Evolutionary conservation across 1,284 basidiomycete genomes (phyloP).

Genomic region (Volvariella volvacea): DNA sequence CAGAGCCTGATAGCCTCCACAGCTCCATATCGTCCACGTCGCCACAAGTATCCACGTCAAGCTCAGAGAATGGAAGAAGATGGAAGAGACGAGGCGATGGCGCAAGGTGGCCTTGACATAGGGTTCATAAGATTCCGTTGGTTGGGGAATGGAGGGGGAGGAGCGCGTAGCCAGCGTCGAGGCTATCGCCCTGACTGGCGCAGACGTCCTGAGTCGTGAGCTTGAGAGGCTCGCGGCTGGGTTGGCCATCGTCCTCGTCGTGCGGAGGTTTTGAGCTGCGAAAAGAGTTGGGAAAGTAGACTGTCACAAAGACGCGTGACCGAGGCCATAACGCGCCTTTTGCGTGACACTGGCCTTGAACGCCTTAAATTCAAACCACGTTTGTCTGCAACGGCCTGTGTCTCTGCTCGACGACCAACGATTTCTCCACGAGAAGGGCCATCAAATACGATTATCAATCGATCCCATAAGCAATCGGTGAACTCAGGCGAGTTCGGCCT

Average conservation of each 20-base stretch:
- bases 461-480: no score
- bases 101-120: slow-evolving; percentile 49
- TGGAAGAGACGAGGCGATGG: slow-evolving; percentile 44
- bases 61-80: slow-evolving; percentile 43
- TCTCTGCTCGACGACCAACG: no score
- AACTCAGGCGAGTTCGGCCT: no score
- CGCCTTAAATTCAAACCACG: no score
- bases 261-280: neutral
- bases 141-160: slow-evolving; percentile 38
- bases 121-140: slow-evolving; percentile 51
- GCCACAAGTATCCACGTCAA: slow-evolving; percentile 40
- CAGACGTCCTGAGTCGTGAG: slow-evolving; percentile 10
- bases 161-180: slow-evolving; percentile 36
- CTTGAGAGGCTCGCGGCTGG: slow-evolving; percentile 8
- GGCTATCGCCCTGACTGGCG: slow-evolving; percentile 25
- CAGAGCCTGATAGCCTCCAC: slow-evolving; percentile 22
- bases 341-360: no score
- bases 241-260: slow-evolving; percentile 1
- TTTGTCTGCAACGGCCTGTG: no score
- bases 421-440: no score
- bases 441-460: no score
- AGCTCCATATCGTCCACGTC: slow-evolving; percentile 31
- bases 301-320: no score
- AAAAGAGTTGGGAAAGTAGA: neutral
- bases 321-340: no score